These are phyloP conservation scores for Eimeria sp. DNA, from an alignment of 169 alveolate genomes.

Conservation along the genomic window DNA sequence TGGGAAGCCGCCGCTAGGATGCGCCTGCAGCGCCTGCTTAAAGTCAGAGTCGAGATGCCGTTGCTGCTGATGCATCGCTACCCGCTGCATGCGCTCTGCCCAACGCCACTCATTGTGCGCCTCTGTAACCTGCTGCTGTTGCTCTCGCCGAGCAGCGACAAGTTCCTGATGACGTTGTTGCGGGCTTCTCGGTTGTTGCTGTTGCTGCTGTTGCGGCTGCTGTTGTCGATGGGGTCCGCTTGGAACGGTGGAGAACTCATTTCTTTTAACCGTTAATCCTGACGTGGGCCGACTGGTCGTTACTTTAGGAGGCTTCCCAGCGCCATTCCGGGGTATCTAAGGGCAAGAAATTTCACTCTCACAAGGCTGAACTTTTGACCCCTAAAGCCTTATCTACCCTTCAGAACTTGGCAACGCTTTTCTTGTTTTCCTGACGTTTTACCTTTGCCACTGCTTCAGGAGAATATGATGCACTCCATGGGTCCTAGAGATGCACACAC, in stretches of 20 bases:
- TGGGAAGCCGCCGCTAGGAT: constrained; percentile 1
- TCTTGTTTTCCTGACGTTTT: not conserved
- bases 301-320: not conserved
- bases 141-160: constrained; percentile 50
- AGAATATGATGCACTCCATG: not conserved
- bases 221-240: constrained; percentile 4
- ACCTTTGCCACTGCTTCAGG: not conserved
- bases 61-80: constrained; percentile 3
- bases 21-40: constrained; percentile 15
- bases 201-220: not conserved
- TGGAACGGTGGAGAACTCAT: not conserved
- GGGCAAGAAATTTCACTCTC: not conserved
- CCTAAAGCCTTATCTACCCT: not conserved
- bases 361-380: not conserved
- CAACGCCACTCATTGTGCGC: constrained; percentile 47
- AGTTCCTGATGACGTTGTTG: constrained; percentile 38
- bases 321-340: not conserved
- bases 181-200: constrained; percentile 35
- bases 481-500: not conserved
- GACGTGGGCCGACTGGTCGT: not conserved
- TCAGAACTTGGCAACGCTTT: not conserved
- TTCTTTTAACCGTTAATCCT: not conserved
- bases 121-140: constrained; percentile 36
- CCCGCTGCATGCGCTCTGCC: constrained; percentile 39
- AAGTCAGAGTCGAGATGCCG: not conserved